Evolutionary conservation across 106 monocot species (phyloP).

Genomic region (Acanthochlamys bracteata): DNA sequence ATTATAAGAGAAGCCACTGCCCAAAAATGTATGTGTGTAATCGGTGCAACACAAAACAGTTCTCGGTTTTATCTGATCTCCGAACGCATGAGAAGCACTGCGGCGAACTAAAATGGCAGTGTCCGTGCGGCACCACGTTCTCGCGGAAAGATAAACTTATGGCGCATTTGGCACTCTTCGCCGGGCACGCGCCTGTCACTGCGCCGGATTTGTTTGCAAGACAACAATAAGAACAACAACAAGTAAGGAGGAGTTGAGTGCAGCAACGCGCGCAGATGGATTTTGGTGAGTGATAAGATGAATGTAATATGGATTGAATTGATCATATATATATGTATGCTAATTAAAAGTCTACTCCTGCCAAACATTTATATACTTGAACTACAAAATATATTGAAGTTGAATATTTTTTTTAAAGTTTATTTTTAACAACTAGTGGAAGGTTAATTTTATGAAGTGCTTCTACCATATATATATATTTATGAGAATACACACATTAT

Average conservation of each 20-base stretch:
- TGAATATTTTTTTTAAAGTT: too few relatives aligned
- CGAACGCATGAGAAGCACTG: constrained; percentile 84
- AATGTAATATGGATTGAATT: too few relatives aligned
- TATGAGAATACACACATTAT: too few relatives aligned
- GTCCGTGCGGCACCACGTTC: constrained; percentile 71
- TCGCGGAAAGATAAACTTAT: constrained; percentile 74
- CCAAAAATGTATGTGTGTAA: constrained; percentile 74
- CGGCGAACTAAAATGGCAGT: constrained; percentile 48
- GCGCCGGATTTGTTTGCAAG: neutral
- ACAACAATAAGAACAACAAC: neutral
- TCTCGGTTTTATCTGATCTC: constrained; percentile 72
- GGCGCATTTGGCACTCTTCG: constrained; percentile 51
- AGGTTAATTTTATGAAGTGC: too few relatives aligned
- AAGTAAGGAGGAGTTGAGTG: neutral
- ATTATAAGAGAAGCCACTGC: constrained; percentile 74
- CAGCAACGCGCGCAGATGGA: neutral
- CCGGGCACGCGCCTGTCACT: constrained; percentile 27
- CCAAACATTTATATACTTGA: too few relatives aligned
- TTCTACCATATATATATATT: too few relatives aligned
- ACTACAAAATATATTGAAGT: too few relatives aligned
- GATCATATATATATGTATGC: too few relatives aligned
- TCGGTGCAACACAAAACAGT: constrained; percentile 53
- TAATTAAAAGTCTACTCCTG: too few relatives aligned
- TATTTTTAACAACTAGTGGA: too few relatives aligned
- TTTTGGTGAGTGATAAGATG: too few relatives aligned